Conservation (phyloP, 2,329 filamentous ascomycete genomes). For the Fusarium circinatum region DNA sequence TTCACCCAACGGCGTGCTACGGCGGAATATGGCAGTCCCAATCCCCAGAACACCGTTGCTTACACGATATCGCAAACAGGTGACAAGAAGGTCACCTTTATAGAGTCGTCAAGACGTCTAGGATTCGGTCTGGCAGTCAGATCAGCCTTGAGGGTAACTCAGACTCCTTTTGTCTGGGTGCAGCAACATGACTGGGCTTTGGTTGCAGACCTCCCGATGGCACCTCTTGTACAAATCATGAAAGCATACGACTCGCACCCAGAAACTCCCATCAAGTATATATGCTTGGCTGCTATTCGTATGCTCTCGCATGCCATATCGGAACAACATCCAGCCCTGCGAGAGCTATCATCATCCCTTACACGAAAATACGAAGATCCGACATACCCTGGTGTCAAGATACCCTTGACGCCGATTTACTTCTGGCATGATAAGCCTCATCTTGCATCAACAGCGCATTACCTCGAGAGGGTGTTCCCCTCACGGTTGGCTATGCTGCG, state of each 20-base stretch:
- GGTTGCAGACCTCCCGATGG: constrained; percentile 56
- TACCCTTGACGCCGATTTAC: constrained; percentile 65
- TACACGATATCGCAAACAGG: constrained; percentile 50
- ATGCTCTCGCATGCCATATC: constrained; percentile 63
- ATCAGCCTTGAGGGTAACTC: constrained; percentile 57
- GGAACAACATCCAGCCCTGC: constrained; percentile 51
- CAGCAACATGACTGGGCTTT: constrained; percentile 68
- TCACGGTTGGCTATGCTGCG: constrained; percentile 60
- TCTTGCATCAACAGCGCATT: constrained; percentile 60
- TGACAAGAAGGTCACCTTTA: constrained; percentile 56
- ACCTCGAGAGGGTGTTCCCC: constrained; percentile 61
- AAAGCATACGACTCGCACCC: constrained; percentile 43
- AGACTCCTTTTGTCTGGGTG: constrained; percentile 65
- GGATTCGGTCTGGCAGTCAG: constrained; percentile 66
- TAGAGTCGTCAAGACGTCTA: constrained; percentile 59
- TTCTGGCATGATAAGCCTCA: constrained; percentile 71
- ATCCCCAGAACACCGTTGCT: constrained; percentile 49
- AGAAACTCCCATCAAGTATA: constrained; percentile 58
- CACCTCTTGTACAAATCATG: constrained; percentile 59
- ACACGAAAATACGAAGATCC: constrained; percentile 53
- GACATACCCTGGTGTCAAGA: constrained; percentile 10
- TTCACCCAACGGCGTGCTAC: constrained; percentile 34
- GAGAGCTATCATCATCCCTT: constrained; percentile 53
- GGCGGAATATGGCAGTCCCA: constrained; percentile 60
- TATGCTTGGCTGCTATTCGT: constrained; percentile 63